Conservation (phyloP, 2,329 filamentous ascomycete species). For the Pestalotiopsis sp. region DNA sequence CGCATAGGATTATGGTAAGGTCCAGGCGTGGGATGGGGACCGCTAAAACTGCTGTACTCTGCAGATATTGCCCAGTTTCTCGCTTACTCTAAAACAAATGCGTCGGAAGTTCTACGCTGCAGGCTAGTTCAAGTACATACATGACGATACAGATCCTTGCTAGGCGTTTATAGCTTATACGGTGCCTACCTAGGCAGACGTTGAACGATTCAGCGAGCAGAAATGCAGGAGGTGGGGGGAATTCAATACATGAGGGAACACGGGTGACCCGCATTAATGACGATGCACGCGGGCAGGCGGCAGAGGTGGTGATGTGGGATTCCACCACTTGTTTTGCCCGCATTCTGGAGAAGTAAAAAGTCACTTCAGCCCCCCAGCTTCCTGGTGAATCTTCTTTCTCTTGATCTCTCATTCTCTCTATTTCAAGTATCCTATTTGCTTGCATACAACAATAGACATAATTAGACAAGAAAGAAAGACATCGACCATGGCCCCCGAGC, state of each 20-base stretch:
- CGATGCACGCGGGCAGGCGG: not conserved
- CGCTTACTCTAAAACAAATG: not conserved
- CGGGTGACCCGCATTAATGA: conserved; percentile 7
- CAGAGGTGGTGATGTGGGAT: conserved; percentile 1
- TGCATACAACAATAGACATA: not conserved
- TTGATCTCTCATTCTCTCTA: not conserved
- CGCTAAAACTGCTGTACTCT: not conserved
- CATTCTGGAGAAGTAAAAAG: not conserved
- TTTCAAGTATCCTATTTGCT: not conserved
- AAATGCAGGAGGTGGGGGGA: not conserved
- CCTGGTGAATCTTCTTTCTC: not conserved
- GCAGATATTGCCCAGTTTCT: not conserved
- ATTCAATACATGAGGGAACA: not conserved
- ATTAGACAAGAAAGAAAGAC: not conserved
- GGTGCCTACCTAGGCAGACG: not conserved
- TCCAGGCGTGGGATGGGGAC: not conserved
- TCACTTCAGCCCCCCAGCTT: not conserved
- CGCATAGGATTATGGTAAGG: not conserved
- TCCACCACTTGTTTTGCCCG: conserved; percentile 1
- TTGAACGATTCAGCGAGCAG: not conserved
- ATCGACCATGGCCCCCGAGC: conserved; percentile 15
- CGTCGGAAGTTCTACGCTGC: not conserved
- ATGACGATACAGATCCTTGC: not conserved
- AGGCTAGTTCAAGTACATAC: not conserved
- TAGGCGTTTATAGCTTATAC: not conserved